These are phyloP conservation scores for Teunomyces lycoperdinae DNA, from an alignment of 805 yeast genomes.

Conservation along the genomic window DNA sequence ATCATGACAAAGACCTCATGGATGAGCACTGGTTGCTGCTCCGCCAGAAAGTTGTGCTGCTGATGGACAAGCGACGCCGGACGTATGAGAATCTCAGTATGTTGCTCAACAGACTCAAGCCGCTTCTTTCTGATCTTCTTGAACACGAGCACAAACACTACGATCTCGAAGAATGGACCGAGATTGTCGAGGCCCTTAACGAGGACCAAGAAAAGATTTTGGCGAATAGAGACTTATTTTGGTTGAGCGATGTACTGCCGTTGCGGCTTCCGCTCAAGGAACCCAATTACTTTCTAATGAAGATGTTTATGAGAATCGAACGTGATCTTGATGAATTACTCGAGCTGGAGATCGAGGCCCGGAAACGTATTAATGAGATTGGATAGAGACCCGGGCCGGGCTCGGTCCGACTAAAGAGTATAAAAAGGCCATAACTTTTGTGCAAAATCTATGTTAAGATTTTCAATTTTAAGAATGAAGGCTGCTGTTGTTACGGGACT, in stretches of 20 bases:
- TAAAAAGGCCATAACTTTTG: not conserved
- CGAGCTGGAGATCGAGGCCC: not conserved
- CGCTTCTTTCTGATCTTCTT: conserved; percentile 32
- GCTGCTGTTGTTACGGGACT: conserved; percentile 5
- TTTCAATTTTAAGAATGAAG: not conserved
- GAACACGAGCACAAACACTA: conserved; percentile 43
- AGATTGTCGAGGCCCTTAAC: conserved; percentile 20
- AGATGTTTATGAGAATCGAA: conserved; percentile 22
- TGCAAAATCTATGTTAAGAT: too few species aligned
- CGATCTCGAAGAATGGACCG: conserved; percentile 51
- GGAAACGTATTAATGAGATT: not conserved
- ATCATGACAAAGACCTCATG: not conserved
- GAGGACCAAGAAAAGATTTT: not conserved
- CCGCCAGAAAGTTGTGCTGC: conserved; percentile 3
- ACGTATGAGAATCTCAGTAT: conserved; percentile 19
- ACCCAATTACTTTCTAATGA: conserved; percentile 55
- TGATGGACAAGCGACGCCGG: conserved; percentile 10
- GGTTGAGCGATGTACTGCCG: conserved; percentile 71
- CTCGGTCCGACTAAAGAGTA: not conserved
- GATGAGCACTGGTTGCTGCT: conserved; percentile 1
- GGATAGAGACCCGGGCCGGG: not conserved
- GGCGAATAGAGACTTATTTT: conserved; percentile 36
- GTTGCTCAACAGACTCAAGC: conserved; percentile 30
- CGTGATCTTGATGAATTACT: conserved; percentile 7
- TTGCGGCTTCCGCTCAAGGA: conserved; percentile 67